Evolutionary conservation across 202 grass and related monocot genomes (phyloP).

Genomic region (Carex arenaria): DNA sequence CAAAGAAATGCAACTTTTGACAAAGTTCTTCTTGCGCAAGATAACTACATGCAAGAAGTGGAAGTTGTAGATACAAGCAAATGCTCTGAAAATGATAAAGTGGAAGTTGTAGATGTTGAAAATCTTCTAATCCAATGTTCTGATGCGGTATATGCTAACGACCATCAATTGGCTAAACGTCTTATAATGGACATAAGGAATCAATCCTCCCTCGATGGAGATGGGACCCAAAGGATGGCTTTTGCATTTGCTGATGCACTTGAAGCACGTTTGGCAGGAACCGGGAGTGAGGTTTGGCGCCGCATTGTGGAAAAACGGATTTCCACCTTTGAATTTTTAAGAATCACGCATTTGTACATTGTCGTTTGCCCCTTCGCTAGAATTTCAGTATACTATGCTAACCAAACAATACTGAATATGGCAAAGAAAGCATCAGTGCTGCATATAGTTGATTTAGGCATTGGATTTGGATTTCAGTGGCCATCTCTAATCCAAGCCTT

Average conservation of each 20-base stretch:
- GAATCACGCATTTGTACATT: slow-evolving; percentile 22
- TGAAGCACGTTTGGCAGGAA: slow-evolving; percentile 38
- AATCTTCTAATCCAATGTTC: slow-evolving; percentile 52
- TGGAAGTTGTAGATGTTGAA: slow-evolving; percentile 34
- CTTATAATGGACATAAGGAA: slow-evolving; percentile 39
- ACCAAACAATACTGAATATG: slow-evolving; percentile 40
- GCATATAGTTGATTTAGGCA: slow-evolving; percentile 72
- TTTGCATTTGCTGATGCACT: slow-evolving; percentile 42
- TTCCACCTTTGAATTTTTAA: slow-evolving; percentile 17
- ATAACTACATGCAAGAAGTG: not conserved
- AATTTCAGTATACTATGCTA: slow-evolving; percentile 34
- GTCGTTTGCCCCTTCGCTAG: slow-evolving; percentile 30
- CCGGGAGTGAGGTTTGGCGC: slow-evolving; percentile 37
- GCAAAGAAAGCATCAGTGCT: slow-evolving; percentile 16
- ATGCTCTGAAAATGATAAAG: slow-evolving; percentile 33
- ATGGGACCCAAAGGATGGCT: slow-evolving; percentile 50
- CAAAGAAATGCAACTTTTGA: slow-evolving; percentile 34
- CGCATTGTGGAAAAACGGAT: slow-evolving; percentile 5
- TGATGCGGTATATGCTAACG: slow-evolving; percentile 37
- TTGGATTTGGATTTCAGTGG: slow-evolving; percentile 85
- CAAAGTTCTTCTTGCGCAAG: slow-evolving; percentile 22
- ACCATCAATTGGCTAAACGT: slow-evolving; percentile 29
- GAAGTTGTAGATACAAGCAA: not conserved
- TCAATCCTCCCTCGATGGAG: slow-evolving; percentile 29
- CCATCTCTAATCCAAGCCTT: slow-evolving; percentile 27